Percentiles rank a stretch among this genome's conserved stretches.
Conservation (phyloP, 208 protist species). For the Trypanosoma melophagium region DNA sequence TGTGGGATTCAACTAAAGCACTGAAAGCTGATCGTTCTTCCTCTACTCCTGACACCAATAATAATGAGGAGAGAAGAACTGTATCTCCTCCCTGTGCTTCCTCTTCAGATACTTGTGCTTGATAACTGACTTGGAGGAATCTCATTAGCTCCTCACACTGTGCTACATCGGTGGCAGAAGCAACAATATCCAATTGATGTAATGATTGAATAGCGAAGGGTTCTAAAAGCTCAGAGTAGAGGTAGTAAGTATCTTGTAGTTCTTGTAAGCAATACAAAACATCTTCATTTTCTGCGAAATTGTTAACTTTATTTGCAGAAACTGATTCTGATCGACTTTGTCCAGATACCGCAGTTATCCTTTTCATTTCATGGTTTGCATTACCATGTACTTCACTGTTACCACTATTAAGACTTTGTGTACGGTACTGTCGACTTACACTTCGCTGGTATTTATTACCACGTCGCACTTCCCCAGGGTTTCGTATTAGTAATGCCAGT, state of each 20-base stretch:
- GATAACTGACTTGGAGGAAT: conserved; percentile 15
- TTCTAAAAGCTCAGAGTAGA: conserved; percentile 19
- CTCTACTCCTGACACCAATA: not conserved
- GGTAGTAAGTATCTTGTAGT: conserved; percentile 23
- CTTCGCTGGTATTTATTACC: conserved; percentile 1
- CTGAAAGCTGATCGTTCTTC: conserved; percentile 12
- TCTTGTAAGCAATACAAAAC: conserved; percentile 18
- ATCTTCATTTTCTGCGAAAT: not conserved
- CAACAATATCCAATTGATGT: conserved; percentile 14
- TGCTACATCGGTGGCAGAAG: conserved; percentile 6
- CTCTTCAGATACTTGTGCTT: conserved; percentile 3
- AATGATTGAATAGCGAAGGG: conserved; percentile 18
- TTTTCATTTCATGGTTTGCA: not conserved
- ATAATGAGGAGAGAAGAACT: not conserved
- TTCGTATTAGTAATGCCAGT: not conserved
- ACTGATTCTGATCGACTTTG: not conserved
- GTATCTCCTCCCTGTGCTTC: not conserved
- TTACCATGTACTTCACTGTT: not conserved
- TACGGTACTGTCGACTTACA: not conserved
- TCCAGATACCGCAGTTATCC: not conserved
- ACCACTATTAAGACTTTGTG: not conserved
- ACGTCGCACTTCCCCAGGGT: conserved; percentile 6
- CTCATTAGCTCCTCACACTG: conserved; percentile 7
- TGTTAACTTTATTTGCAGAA: not conserved
- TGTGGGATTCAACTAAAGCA: conserved; percentile 5